Conservation (phyloP, 495 filamentous ascomycete species). For the Immersiella caudata region DNA sequence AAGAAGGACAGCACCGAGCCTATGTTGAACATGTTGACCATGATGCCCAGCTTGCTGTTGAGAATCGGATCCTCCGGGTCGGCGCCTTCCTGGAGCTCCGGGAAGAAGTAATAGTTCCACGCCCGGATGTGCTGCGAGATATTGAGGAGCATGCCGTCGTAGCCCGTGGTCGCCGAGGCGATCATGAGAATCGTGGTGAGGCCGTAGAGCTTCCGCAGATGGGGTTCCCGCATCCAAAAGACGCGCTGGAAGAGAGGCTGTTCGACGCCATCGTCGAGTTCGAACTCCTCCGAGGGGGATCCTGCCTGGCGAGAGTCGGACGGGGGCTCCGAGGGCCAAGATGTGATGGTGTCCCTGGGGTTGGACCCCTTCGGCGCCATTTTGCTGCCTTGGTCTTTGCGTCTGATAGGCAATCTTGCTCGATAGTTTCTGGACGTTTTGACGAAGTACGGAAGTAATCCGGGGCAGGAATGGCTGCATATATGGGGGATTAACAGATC, state of each 20-base stretch:
- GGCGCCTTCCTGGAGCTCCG: conserved; percentile 37
- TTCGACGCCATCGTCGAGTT: conserved; percentile 49
- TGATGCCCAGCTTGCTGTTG: conserved; percentile 59
- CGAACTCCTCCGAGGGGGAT: conserved; percentile 34
- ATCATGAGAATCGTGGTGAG: conserved; percentile 59
- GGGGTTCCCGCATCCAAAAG: conserved; percentile 61
- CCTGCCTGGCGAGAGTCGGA: conserved; percentile 15
- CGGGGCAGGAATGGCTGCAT: background rate
- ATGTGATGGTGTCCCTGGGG: background rate
- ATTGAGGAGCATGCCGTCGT: conserved; percentile 66
- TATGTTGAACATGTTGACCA: conserved; percentile 71
- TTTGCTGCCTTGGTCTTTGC: background rate
- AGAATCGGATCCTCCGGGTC: conserved; percentile 38
- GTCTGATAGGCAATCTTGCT: background rate
- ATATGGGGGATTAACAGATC: conserved; percentile 4
- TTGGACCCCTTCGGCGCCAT: background rate
- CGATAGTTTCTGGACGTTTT: background rate
- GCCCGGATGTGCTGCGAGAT: conserved; percentile 58
- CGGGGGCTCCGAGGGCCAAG: background rate
- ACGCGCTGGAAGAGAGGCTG: conserved; percentile 60
- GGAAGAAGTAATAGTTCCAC: conserved; percentile 57
- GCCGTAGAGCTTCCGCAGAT: conserved; percentile 62
- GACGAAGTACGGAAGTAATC: background rate
- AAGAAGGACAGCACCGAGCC: conserved; percentile 68
- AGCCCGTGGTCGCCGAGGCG: conserved; percentile 66